A percentile compares a stretch with the other conserved stretches of the same genome.
These are phyloP conservation scores for Oldenlandia corymbosa DNA, from an alignment of 257 asterid genomes.

Conservation along the genomic window DNA sequence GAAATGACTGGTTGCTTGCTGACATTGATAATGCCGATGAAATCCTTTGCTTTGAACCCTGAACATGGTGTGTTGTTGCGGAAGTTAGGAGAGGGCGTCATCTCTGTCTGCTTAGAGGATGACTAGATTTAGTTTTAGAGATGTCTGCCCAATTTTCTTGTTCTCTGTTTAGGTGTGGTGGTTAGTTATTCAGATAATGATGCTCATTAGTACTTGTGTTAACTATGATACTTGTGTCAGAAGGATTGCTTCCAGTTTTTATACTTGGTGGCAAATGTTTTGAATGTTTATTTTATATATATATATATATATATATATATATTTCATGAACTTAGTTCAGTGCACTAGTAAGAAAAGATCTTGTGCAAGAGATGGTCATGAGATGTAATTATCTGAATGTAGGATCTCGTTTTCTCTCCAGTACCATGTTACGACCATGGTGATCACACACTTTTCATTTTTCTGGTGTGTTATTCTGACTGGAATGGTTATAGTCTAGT, in stretches of 20 bases:
- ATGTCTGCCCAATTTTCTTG: background rate
- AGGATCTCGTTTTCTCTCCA: background rate
- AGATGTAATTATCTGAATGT: background rate
- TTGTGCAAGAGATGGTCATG: background rate
- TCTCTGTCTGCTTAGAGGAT: background rate
- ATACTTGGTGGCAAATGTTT: no score
- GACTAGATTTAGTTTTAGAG: background rate
- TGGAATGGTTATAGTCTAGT: background rate
- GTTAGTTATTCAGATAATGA: background rate
- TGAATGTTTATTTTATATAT: no score
- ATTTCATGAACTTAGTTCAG: background rate
- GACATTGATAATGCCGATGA: background rate
- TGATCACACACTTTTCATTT: background rate
- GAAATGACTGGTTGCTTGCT: background rate
- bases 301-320: no score
- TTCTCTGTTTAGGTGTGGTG: background rate
- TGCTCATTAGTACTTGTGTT: background rate
- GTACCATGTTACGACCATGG: background rate
- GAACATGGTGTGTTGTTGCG: background rate
- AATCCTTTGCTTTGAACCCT: background rate
- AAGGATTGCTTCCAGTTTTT: no score
- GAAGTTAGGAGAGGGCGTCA: background rate
- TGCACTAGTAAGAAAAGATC: background rate
- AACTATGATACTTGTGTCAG: background rate
- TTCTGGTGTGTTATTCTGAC: background rate